phyloP scores from a whole-genome alignment of 2,329 filamentous ascomycete species.

The Scedosporium aurantiacum region DNA sequence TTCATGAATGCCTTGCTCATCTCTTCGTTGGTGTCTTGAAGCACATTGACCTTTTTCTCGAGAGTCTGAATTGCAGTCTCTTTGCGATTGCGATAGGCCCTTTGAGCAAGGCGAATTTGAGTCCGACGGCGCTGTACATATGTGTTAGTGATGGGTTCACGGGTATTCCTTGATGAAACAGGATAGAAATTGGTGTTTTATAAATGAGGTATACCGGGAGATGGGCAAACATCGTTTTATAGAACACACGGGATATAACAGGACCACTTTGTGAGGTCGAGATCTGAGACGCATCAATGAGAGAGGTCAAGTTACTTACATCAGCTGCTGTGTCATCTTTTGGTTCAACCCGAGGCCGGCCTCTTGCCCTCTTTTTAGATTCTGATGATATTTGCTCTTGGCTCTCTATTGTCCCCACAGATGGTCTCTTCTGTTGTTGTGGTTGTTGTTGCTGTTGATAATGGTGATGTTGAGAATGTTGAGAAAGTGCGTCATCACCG shows the following conservation, averaged over 20 bases:
- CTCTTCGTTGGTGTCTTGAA: conserved; percentile 59
- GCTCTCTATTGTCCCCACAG: background rate
- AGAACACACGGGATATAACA: background rate
- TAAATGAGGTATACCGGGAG: too few relatives aligned
- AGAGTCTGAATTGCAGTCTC: conserved; percentile 68
- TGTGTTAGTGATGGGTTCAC: conserved; percentile 13
- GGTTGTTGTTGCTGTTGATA: background rate
- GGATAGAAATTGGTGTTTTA: too few relatives aligned
- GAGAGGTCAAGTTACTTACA: conserved; percentile 43
- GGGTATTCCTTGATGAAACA: too few relatives aligned
- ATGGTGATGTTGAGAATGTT: background rate
- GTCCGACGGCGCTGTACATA: conserved; percentile 59
- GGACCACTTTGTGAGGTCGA: background rate
- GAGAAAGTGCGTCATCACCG: conserved; percentile 18
- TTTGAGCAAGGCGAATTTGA: conserved; percentile 77
- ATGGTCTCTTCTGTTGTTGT: background rate
- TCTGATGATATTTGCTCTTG: background rate
- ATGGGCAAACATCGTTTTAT: too few relatives aligned
- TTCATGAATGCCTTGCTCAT: conserved; percentile 63
- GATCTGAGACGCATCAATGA: conserved; percentile 5
- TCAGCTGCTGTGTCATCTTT: conserved; percentile 68
- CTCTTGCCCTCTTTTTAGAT: conserved; percentile 52
- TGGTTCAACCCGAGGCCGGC: conserved; percentile 64
- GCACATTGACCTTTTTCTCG: conserved; percentile 55
- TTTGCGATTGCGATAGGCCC: conserved; percentile 76